phyloP scores from a whole-genome alignment of 345 rosid genomes.

The Carallia pectinifolia region DNA sequence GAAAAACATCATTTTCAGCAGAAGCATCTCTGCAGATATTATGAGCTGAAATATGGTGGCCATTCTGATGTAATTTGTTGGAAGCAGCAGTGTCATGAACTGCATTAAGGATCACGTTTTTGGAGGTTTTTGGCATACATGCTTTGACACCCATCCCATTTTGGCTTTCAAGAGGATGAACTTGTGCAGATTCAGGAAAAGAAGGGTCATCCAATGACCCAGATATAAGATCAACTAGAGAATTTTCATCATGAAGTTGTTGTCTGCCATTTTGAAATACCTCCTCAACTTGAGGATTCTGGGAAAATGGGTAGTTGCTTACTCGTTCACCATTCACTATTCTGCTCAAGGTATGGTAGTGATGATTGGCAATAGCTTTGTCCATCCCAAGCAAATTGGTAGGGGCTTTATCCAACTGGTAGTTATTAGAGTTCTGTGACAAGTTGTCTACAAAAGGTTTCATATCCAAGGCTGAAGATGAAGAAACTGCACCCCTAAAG shows the following conservation, averaged over 20 bases:
- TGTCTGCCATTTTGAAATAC: slow-evolving; percentile 12
- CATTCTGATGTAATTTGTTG: slow-evolving; percentile 13
- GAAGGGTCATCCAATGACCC: slow-evolving; percentile 27
- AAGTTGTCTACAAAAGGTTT: slow-evolving; percentile 24
- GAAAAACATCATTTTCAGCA: slow-evolving; percentile 19
- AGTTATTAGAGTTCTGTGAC: slow-evolving; percentile 19
- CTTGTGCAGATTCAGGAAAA: slow-evolving; percentile 14
- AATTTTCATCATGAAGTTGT: slow-evolving; percentile 22
- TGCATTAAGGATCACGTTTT: slow-evolving; percentile 2
- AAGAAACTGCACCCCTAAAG: slow-evolving; percentile 18
- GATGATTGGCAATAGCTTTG: slow-evolving; percentile 15
- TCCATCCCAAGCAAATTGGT: slow-evolving; percentile 19
- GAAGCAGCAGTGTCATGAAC: slow-evolving; percentile 15
- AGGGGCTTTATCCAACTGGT: slow-evolving; percentile 18
- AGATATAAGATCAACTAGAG: slow-evolving; percentile 24
- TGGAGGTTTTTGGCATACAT: slow-evolving; percentile 4
- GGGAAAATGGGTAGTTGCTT: slow-evolving; percentile 15
- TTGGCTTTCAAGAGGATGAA: slow-evolving; percentile 29
- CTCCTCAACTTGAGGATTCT: slow-evolving; percentile 29
- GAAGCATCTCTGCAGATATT: slow-evolving; percentile 17
- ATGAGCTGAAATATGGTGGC: slow-evolving; percentile 8
- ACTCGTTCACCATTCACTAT: slow-evolving; percentile 21
- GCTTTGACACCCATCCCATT: slow-evolving; percentile 21
- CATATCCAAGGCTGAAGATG: slow-evolving; percentile 21
- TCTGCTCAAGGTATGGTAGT: slow-evolving; percentile 22